Evolutionary conservation across 805 yeast species (phyloP), one percentile per base, ranked within the genome.

Genomic region (Wickerhamomyces queroliae): DNA sequence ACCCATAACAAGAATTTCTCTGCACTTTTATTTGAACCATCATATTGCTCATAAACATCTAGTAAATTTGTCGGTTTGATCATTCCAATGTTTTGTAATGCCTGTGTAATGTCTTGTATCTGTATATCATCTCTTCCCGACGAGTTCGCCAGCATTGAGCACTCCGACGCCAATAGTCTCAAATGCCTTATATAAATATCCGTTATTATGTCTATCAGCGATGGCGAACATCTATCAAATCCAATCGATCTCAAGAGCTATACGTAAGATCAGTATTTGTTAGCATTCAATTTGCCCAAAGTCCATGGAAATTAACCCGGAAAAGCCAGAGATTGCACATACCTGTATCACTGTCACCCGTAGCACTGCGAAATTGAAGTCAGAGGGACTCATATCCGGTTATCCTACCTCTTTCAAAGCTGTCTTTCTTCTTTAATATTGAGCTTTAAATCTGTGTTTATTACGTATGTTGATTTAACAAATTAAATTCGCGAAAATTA

Each of bases 181-280:
- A 91, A 59, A 55, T 80, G 82, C 41, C 83, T 72, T 15, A 84
- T 63, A 55, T 83, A 78, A 2, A 91, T 53, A 52, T 89, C 96
- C 0, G 95, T 80, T n/a, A 89, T 49, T 2, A 80, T 71, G 53
- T 88, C 90, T 9, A 91, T 66, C 1, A 83, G 74, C 7, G 76
- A 67, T 7, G 91, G 85, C 37, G 79, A 70, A 46, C 90, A 79
- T 50, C 79, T 72, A 45, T 87, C 96, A 52, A 89, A 87, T 0
- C 99, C 99, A 23, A 80, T 75, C 0, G 93, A 78, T 45, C 87
- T 78, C 38, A 91, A 69, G 5, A 82, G 64, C 61, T 82, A 80
- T 1, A n/a, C n/a, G n/a, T n/a, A n/a, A n/a, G n/a, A n/a, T n/a
- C n/a, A n/a, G n/a, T n/a, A n/a, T n/a, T n/a, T n/a, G n/a, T n/a